These are phyloP conservation scores for Albophoma yamanashiensis DNA, from an alignment of 2,329 filamentous ascomycete species.

Conservation along the genomic window DNA sequence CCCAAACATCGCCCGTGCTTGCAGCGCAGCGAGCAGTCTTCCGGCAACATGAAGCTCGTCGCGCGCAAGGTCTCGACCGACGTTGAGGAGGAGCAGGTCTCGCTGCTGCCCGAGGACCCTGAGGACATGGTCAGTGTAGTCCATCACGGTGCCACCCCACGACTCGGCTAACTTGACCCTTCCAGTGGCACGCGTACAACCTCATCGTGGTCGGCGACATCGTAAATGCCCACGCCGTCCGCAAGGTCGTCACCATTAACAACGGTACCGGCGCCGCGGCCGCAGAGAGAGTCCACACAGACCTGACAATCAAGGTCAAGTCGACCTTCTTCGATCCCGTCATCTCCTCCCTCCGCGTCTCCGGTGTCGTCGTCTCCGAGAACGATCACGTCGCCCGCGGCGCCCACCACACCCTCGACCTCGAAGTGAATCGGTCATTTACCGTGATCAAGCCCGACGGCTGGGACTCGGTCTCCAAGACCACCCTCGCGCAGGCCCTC, in stretches of 20 bases:
- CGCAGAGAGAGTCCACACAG: slow-evolving; percentile 43
- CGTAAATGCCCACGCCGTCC: slow-evolving; percentile 42
- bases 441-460: slow-evolving; percentile 72
- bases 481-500: slow-evolving; percentile 68
- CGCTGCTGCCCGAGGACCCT: slow-evolving; percentile 31
- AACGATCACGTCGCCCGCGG: slow-evolving; percentile 42
- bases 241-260: slow-evolving; percentile 41
- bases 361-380: slow-evolving; percentile 41
- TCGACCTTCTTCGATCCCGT: slow-evolving; percentile 48
- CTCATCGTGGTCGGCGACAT: slow-evolving; percentile 43
- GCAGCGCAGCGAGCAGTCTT: background rate
- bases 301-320: slow-evolving; percentile 45
- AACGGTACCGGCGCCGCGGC: slow-evolving; percentile 36
- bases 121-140: slow-evolving; percentile 31
- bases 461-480: slow-evolving; percentile 83
- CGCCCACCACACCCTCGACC: slow-evolving; percentile 55
- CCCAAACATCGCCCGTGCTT: background rate
- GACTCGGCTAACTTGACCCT: slow-evolving; percentile 2
- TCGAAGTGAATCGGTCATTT: slow-evolving; percentile 82
- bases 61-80: slow-evolving; percentile 24
- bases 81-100: slow-evolving; percentile 29
- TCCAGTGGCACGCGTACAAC: slow-evolving; percentile 50
- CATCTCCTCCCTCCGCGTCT: slow-evolving; percentile 44
- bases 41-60: slow-evolving; percentile 27
- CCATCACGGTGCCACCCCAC: background rate